These are phyloP conservation scores for Colletotrichum sojae DNA, from an alignment of 2,329 filamentous ascomycete species.

Conservation along the genomic window DNA sequence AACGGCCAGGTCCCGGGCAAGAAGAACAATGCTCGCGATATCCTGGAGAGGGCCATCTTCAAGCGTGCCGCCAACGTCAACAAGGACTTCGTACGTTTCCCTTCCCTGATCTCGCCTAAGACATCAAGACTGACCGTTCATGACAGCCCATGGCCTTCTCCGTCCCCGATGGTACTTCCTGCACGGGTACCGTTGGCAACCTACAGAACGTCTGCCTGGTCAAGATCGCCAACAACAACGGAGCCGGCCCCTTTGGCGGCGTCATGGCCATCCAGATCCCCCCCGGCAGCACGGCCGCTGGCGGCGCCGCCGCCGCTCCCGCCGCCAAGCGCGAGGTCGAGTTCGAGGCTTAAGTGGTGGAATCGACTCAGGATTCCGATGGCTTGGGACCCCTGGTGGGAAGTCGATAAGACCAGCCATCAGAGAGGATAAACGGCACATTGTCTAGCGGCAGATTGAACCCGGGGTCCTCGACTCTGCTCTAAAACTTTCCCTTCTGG, in stretches of 20 bases:
- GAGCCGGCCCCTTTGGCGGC: constrained; percentile 57
- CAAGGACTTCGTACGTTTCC: constrained; percentile 44
- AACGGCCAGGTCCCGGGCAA: constrained; percentile 31
- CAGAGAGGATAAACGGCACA: constrained; percentile 6
- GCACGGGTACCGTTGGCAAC: constrained; percentile 52
- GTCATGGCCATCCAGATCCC: constrained; percentile 57
- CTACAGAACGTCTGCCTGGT: constrained; percentile 56
- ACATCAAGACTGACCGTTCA: background rate
- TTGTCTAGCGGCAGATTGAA: constrained; percentile 9
- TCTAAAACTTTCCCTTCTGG: background rate
- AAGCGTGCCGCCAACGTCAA: constrained; percentile 51
- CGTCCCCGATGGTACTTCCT: constrained; percentile 56
- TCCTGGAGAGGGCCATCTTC: constrained; percentile 43
- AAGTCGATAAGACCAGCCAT: constrained; percentile 9
- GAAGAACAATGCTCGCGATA: constrained; percentile 31
- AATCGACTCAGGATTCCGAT: background rate
- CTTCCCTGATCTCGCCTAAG: background rate
- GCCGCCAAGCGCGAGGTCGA: constrained; percentile 31
- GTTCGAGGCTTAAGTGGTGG: constrained; percentile 9
- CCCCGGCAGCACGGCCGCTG: constrained; percentile 29
- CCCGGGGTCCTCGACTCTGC: background rate
- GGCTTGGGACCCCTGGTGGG: constrained; percentile 26
- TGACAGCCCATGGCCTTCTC: constrained; percentile 50
- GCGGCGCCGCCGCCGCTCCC: constrained; percentile 17
- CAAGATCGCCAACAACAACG: constrained; percentile 59